Conservation (phyloP, 345 rosid genomes). For the Raphanus raphanistrum region DNA sequence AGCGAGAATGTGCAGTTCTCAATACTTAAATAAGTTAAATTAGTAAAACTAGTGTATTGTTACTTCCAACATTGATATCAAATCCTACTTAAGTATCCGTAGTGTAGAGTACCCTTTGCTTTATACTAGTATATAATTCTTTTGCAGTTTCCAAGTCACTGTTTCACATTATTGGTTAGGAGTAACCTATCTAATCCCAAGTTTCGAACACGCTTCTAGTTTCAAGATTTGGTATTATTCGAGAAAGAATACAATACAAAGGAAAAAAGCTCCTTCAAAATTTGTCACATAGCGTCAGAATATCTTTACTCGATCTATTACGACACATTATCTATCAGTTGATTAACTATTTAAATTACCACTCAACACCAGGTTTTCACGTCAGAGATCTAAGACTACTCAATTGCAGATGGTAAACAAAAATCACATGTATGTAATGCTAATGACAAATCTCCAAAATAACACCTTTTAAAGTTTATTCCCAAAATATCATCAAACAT, state of each 20-base stretch:
- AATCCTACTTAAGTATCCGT: constrained; percentile 27
- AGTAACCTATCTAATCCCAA: constrained; percentile 32
- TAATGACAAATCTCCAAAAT: too few species aligned
- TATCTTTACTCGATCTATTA: constrained; percentile 1
- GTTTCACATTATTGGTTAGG: constrained; percentile 30
- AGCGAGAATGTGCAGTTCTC: constrained; percentile 14
- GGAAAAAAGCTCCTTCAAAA: background rate
- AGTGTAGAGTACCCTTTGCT: background rate
- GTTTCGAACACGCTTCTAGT: constrained; percentile 29
- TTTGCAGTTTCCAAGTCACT: constrained; percentile 37
- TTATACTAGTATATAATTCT: background rate
- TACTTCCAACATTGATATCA: constrained; percentile 40
- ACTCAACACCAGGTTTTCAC: constrained; percentile 14
- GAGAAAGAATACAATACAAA: constrained; percentile 13
- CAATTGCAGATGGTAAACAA: background rate
- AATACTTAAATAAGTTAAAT: background rate
- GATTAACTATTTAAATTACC: background rate
- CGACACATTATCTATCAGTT: background rate
- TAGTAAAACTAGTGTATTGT: constrained; percentile 19
- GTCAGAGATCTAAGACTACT: constrained; percentile 4
- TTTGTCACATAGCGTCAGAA: constrained; percentile 27
- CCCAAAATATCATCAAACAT: too few species aligned
- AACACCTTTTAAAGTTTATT: too few species aligned
- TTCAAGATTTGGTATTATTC: constrained; percentile 38
- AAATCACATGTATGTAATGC: constrained; percentile 1